Evolutionary conservation across 768 basidiomycete species (phyloP).

Genomic region (Tephrocybe rancida): DNA sequence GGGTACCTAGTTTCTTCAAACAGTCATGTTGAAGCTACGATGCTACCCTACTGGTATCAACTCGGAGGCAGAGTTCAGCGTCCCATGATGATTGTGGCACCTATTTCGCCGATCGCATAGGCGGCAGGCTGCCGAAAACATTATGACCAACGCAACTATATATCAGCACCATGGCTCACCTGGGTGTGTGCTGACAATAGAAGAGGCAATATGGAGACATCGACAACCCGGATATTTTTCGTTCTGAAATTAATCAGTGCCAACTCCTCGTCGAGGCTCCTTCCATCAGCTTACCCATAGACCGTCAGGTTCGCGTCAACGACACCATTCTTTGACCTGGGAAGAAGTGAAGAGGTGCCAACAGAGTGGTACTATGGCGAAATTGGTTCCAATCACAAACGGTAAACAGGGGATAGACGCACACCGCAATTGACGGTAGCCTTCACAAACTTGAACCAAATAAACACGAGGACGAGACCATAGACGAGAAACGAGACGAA

Average conservation of each 20-base stretch:
- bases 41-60: too few species aligned
- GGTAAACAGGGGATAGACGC: neutral
- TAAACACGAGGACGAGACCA: too few species aligned
- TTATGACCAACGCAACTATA: neutral
- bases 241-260: conserved; percentile 32
- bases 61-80: neutral
- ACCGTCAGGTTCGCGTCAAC: conserved; percentile 24
- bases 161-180: conserved; percentile 10
- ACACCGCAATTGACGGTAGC: conserved; percentile 26
- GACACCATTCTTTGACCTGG: conserved; percentile 25
- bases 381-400: neutral
- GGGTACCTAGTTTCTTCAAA: too few species aligned
- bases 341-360: conserved; percentile 42
- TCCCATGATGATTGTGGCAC: neutral
- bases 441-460: conserved; percentile 25
- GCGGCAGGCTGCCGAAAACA: neutral
- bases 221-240: conserved; percentile 47
- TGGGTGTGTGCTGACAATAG: conserved; percentile 39
- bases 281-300: conserved; percentile 20
- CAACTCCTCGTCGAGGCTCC: neutral
- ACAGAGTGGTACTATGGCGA: conserved; percentile 31
- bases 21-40: too few species aligned
- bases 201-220: conserved; percentile 43
- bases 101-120: conserved; percentile 4
- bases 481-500: conserved; percentile 5